Evolutionary conservation across 371 early-diverging fungal genomes (phyloP).

Genomic region (Mortierella sp.): DNA sequence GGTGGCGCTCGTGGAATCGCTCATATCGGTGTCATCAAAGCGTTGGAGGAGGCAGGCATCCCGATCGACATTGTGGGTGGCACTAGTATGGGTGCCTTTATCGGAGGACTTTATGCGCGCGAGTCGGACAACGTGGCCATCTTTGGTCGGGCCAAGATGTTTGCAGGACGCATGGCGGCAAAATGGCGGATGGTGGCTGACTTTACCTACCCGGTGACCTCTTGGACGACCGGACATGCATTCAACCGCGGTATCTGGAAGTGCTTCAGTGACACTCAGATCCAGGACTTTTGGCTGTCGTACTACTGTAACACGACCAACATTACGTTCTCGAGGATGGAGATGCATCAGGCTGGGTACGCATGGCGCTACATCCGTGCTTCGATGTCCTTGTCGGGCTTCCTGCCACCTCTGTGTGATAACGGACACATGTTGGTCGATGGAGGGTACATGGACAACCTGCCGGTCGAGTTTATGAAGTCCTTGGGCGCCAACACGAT

Average conservation of each 20-base stretch:
- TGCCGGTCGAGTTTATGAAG: slow-evolving; percentile 92
- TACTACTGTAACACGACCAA: slow-evolving; percentile 98
- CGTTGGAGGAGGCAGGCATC: slow-evolving; percentile 98
- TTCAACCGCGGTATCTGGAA: slow-evolving; percentile 98
- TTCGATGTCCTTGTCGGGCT: slow-evolving; percentile 98
- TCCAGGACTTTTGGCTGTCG: slow-evolving; percentile 99
- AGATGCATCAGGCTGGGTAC: slow-evolving; percentile 92
- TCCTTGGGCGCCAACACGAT: slow-evolving; percentile 93
- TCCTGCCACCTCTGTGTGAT: slow-evolving; percentile 96
- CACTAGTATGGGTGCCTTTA: slow-evolving; percentile 98
- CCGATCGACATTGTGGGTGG: slow-evolving; percentile 99
- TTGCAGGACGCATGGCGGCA: slow-evolving; percentile 85
- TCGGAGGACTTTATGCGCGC: slow-evolving; percentile 96
- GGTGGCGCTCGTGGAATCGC: slow-evolving; percentile 99
- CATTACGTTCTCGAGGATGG: slow-evolving; percentile 95
- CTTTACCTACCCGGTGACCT: slow-evolving; percentile 95
- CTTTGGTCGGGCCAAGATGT: slow-evolving; percentile 88
- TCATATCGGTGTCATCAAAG: slow-evolving; percentile 97
- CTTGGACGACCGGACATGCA: slow-evolving; percentile 93
- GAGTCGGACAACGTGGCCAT: slow-evolving; percentile 91
- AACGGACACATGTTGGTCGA: slow-evolving; percentile 97
- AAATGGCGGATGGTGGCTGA: slow-evolving; percentile 95
- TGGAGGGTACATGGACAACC: slow-evolving; percentile 99
- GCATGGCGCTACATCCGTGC: slow-evolving; percentile 99
- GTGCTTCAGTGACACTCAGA: slow-evolving; percentile 92